Percentiles rank a stretch among this genome's conserved stretches.
Conservation (phyloP, 2,329 filamentous ascomycete genomes). For the Tolypocladium tropicale region DNA sequence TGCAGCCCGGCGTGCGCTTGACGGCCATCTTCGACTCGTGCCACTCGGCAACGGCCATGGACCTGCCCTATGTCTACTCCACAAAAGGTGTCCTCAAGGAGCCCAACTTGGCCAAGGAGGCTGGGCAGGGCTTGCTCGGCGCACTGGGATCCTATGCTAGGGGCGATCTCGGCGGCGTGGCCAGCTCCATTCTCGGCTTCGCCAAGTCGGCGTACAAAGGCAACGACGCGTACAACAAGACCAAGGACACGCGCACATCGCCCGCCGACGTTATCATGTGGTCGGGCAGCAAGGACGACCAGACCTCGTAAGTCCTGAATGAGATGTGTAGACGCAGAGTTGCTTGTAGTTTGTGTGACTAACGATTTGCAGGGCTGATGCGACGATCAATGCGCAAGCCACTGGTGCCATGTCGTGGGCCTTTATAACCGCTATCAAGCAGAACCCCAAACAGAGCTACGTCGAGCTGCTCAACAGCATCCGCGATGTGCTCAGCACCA, state of each 20-base stretch:
- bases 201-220: slow-evolving; percentile 81
- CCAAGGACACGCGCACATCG: slow-evolving; percentile 81
- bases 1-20: slow-evolving; percentile 74
- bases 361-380: slow-evolving; percentile 58
- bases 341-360: neutral
- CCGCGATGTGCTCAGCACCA: slow-evolving; percentile 73
- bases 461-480: slow-evolving; percentile 93
- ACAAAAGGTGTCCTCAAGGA: slow-evolving; percentile 74
- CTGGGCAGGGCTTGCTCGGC: slow-evolving; percentile 59
- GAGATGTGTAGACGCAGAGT: neutral
- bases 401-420: slow-evolving; percentile 98
- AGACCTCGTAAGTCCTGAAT: slow-evolving; percentile 53
- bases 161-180: slow-evolving; percentile 75
- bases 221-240: slow-evolving; percentile 68
- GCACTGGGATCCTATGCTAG: slow-evolving; percentile 70
- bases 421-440: slow-evolving; percentile 83
- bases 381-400: slow-evolving; percentile 75
- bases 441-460: slow-evolving; percentile 93
- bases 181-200: slow-evolving; percentile 68
- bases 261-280: slow-evolving; percentile 96
- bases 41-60: slow-evolving; percentile 68
- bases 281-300: slow-evolving; percentile 91
- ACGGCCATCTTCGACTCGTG: slow-evolving; percentile 77
- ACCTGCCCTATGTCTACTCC: slow-evolving; percentile 71
- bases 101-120: slow-evolving; percentile 72